phyloP scores from a whole-genome alignment of 2,329 filamentous ascomycete species.

The Meredithiella fracta region DNA sequence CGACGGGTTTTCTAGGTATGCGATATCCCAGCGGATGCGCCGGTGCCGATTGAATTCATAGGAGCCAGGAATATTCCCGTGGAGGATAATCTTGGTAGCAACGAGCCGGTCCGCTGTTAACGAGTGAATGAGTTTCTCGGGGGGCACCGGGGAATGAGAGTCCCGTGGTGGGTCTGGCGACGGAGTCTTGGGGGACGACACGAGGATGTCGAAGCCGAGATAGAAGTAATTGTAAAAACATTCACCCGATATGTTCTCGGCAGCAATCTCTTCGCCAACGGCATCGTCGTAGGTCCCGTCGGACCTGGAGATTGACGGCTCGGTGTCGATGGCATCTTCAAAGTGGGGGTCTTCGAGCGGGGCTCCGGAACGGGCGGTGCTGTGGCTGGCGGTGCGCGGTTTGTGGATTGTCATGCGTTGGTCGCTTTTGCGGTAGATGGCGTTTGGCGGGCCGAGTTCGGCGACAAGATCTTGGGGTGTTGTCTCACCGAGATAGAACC shows the following conservation, averaged over 20 bases:
- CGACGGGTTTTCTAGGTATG: slow-evolving; percentile 27
- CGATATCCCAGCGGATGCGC: slow-evolving; percentile 70
- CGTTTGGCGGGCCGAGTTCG: slow-evolving; percentile 82
- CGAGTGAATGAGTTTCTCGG: slow-evolving; percentile 20
- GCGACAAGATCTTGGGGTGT: slow-evolving; percentile 82
- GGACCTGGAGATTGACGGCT: slow-evolving; percentile 56
- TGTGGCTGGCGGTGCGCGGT: slow-evolving; percentile 35
- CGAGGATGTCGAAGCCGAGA: slow-evolving; percentile 79
- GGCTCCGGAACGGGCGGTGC: slow-evolving; percentile 26
- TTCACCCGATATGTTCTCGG: slow-evolving; percentile 45
- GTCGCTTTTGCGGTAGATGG: slow-evolving; percentile 84
- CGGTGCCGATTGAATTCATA: slow-evolving; percentile 94
- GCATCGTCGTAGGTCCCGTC: slow-evolving; percentile 49
- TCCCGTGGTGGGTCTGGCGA: slow-evolving; percentile 45
- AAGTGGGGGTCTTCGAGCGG: slow-evolving; percentile 25
- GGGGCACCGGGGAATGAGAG: slow-evolving; percentile 7
- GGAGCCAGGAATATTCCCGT: slow-evolving; percentile 87
- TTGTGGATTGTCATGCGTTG: slow-evolving; percentile 77
- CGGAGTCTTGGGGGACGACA: slow-evolving; percentile 57
- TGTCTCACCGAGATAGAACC: slow-evolving; percentile 66
- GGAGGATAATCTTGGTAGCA: slow-evolving; percentile 80
- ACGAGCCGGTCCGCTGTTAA: slow-evolving; percentile 50
- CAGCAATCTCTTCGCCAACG: slow-evolving; percentile 38
- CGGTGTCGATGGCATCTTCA: slow-evolving; percentile 52
- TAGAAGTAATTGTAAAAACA: slow-evolving; percentile 97